These are phyloP conservation scores for Scheffersomyces cryptocercus DNA, from an alignment of 1,139 yeast species.

Conservation along the genomic window DNA sequence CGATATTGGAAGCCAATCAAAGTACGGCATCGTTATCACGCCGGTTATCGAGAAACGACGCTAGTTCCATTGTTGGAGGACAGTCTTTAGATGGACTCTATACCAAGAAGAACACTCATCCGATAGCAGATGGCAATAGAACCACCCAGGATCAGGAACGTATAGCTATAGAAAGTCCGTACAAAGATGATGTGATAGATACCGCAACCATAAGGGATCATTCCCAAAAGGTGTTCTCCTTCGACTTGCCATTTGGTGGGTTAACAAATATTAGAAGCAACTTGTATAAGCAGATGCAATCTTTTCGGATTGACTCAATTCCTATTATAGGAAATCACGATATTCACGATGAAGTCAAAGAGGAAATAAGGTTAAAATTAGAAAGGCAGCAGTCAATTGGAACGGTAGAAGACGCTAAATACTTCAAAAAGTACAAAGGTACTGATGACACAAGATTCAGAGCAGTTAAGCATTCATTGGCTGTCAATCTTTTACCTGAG, in stretches of 20 bases:
- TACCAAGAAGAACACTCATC: conserved; percentile 10
- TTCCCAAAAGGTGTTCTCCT: conserved; percentile 39
- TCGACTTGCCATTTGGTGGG: conserved; percentile 42
- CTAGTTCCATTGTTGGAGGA: conserved; percentile 45
- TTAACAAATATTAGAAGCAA: conserved; percentile 27
- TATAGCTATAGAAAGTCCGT: conserved; percentile 6
- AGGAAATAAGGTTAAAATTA: conserved; percentile 47
- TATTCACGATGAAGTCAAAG: conserved; percentile 17
- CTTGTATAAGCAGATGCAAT: conserved; percentile 24
- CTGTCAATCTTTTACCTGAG: conserved; percentile 47
- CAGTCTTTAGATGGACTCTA: conserved; percentile 19
- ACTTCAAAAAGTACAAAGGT: conserved; percentile 56
- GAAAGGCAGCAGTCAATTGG: conserved; percentile 58
- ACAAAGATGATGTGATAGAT: conserved; percentile 1
- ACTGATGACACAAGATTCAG: conserved; percentile 66
- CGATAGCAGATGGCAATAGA: conserved; percentile 12
- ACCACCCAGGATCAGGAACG: conserved; percentile 14
- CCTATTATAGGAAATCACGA: conserved; percentile 20
- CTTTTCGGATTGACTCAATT: conserved; percentile 21
- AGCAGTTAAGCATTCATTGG: conserved; percentile 66
- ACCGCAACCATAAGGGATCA: conserved; percentile 5
- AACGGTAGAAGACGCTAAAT: conserved; percentile 63
- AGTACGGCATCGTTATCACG: conserved; percentile 1
- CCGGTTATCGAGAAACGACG: conserved; percentile 30
- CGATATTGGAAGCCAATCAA: background rate